Conservation (phyloP, 192 early-diverging fungal genomes). For the Coemansia sp. region DNA sequence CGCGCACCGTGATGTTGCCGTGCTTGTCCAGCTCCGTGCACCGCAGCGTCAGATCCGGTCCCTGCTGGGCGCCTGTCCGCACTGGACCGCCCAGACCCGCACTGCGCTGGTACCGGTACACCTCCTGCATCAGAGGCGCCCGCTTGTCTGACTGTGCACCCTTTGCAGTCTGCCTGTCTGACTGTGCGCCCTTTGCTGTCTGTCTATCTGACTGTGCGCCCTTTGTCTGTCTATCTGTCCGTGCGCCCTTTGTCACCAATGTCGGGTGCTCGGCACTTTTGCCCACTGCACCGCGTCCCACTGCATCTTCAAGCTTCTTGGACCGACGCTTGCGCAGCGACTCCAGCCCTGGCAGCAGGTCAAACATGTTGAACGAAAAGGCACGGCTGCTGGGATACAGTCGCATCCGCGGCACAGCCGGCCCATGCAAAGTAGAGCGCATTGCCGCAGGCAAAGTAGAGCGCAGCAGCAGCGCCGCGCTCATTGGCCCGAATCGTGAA, state of each 20-base stretch:
- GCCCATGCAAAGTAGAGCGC: too few relatives aligned
- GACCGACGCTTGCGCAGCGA: slow-evolving; percentile 33
- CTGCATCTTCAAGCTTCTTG: slow-evolving; percentile 34
- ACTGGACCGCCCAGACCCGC: neutral
- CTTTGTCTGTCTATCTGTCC: slow-evolving; percentile 6
- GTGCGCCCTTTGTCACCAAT: slow-evolving; percentile 22
- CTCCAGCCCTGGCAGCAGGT: slow-evolving; percentile 47
- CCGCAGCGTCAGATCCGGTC: slow-evolving; percentile 43
- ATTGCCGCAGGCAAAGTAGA: too few relatives aligned
- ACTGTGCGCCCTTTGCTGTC: too few relatives aligned
- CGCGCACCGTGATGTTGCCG: slow-evolving; percentile 68
- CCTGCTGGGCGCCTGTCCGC: neutral
- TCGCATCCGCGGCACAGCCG: too few relatives aligned
- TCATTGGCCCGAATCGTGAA: too few relatives aligned
- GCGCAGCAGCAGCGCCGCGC: too few relatives aligned
- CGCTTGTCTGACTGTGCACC: too few relatives aligned
- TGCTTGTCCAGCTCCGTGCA: slow-evolving; percentile 69
- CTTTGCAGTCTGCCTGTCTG: too few relatives aligned
- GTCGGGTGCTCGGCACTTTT: slow-evolving; percentile 24
- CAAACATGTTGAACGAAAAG: slow-evolving; percentile 51
- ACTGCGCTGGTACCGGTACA: slow-evolving; percentile 40
- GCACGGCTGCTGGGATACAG: too few relatives aligned
- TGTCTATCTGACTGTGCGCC: too few relatives aligned
- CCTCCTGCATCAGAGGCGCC: slow-evolving; percentile 32
- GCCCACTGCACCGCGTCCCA: slow-evolving; percentile 25